Conservation (phyloP, 2,329 filamentous ascomycete genomes). For the Sordariomycetes sp. region DNA sequence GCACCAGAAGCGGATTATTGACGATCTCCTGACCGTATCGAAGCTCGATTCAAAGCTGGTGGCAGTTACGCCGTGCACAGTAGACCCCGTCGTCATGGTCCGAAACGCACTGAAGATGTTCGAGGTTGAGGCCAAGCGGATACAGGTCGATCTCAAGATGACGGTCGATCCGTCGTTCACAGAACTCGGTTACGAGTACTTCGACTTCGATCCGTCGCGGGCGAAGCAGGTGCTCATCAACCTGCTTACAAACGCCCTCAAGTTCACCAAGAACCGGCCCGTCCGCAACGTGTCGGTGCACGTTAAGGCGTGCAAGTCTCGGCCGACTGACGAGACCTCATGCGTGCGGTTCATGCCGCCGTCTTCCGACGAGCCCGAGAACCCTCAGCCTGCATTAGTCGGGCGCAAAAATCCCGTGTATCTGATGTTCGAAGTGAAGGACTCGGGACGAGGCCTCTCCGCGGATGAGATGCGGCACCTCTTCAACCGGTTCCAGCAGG, state of each 20-base stretch:
- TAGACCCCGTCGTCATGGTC: conserved; percentile 54
- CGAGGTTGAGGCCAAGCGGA: conserved; percentile 57
- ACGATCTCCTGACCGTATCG: conserved; percentile 60
- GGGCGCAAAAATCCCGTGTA: conserved; percentile 35
- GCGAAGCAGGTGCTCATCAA: conserved; percentile 73
- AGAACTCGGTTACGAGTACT: conserved; percentile 46
- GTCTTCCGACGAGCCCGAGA: conserved; percentile 3
- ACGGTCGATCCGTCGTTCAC: conserved; percentile 48
- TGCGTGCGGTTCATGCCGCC: conserved; percentile 47
- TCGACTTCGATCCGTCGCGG: conserved; percentile 57
- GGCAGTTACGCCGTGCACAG: conserved; percentile 56
- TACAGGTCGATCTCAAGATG: conserved; percentile 54
- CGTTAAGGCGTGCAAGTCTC: conserved; percentile 27
- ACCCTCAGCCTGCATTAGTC: conserved; percentile 7
- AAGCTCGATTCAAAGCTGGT: conserved; percentile 67
- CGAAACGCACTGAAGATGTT: conserved; percentile 64
- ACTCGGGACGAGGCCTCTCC: conserved; percentile 63
- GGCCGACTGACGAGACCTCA: conserved; percentile 24
- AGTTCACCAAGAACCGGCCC: conserved; percentile 57
- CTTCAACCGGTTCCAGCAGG: conserved; percentile 70
- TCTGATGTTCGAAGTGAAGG: conserved; percentile 60
- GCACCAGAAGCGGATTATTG: conserved; percentile 70
- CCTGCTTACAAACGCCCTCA: conserved; percentile 67
- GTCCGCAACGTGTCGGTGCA: conserved; percentile 39
- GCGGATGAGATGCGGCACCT: conserved; percentile 59